A percentile compares a stretch with the other conserved stretches of the same genome.
Conservation (phyloP, 257 asterid species). For the Ocimum tenuiflorum region DNA sequence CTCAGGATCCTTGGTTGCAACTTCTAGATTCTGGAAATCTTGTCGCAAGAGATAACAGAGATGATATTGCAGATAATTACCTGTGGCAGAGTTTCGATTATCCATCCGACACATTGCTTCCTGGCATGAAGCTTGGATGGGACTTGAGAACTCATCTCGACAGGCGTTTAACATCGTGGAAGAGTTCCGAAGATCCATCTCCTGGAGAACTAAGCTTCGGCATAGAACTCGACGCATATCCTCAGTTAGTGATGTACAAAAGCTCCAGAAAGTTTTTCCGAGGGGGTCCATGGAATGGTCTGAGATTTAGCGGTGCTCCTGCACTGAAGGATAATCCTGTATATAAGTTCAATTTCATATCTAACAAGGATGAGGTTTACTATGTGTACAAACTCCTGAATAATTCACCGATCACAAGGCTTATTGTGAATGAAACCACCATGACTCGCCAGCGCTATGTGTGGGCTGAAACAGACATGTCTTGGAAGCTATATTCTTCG, state of each 20-base stretch:
- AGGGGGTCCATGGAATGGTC: constrained; percentile 49
- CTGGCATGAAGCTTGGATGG: constrained; percentile 47
- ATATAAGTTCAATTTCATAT: constrained; percentile 10
- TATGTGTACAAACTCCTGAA: constrained; percentile 23
- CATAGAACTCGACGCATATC: constrained; percentile 27
- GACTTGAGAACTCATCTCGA: constrained; percentile 25
- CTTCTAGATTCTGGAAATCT: constrained; percentile 32
- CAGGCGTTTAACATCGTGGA: constrained; percentile 29
- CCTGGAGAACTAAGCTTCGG: constrained; percentile 27
- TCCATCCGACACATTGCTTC: constrained; percentile 38
- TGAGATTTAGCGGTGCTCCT: constrained; percentile 31
- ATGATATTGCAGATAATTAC: constrained; percentile 9
- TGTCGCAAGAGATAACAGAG: constrained; percentile 21
- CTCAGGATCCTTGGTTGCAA: constrained; percentile 17
- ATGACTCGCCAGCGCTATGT: constrained; percentile 22
- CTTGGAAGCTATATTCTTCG: constrained; percentile 29
- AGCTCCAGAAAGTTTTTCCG: constrained; percentile 22
- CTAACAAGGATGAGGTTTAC: constrained; percentile 26
- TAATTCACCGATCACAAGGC: constrained; percentile 26
- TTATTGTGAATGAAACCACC: constrained; percentile 24
- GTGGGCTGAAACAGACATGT: constrained; percentile 28
- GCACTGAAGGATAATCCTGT: constrained; percentile 25
- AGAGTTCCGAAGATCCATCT: constrained; percentile 32
- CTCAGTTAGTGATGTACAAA: constrained; percentile 26
- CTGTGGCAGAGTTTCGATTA: constrained; percentile 37